Evolutionary conservation across 1,284 basidiomycete genomes (phyloP).

Genomic region (Flammula alnicola): DNA sequence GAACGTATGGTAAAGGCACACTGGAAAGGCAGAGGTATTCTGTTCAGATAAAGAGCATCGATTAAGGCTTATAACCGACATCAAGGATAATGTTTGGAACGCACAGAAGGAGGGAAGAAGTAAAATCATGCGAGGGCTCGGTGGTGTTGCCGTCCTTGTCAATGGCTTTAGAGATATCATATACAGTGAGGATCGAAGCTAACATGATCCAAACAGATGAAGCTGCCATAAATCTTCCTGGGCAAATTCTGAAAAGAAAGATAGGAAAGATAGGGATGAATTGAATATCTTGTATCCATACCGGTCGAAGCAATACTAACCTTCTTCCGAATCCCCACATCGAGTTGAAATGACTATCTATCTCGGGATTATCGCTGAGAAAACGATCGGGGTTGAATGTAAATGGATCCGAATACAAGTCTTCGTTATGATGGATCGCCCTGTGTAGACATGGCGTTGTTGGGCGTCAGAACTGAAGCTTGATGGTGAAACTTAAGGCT

Average conservation of each 20-base stretch:
- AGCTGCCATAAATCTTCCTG: conserved; percentile 22
- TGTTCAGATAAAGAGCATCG: background rate
- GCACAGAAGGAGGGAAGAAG: conserved; percentile 16
- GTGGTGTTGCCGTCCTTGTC: conserved; percentile 25
- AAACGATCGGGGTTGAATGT: conserved; percentile 36
- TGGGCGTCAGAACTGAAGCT: background rate
- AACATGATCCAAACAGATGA: no score
- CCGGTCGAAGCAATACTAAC: conserved; percentile 11
- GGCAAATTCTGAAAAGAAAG: conserved; percentile 24
- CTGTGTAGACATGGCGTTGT: conserved; percentile 17
- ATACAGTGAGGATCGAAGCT: conserved; percentile 21
- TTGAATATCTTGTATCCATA: background rate
- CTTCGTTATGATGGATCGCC: conserved; percentile 36
- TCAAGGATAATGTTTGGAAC: background rate
- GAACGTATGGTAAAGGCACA: background rate
- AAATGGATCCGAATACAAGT: conserved; percentile 33
- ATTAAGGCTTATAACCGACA: background rate
- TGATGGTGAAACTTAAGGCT: background rate
- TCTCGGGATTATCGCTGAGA: conserved; percentile 7
- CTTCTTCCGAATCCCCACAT: conserved; percentile 38
- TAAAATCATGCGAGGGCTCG: conserved; percentile 20
- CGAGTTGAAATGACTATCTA: conserved; percentile 20
- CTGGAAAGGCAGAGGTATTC: background rate
- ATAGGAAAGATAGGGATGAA: conserved; percentile 1
- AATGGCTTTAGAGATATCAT: conserved; percentile 21